These are phyloP conservation scores for Podila epicladia DNA, from an alignment of 192 early-diverging fungal species.

Conservation along the genomic window DNA sequence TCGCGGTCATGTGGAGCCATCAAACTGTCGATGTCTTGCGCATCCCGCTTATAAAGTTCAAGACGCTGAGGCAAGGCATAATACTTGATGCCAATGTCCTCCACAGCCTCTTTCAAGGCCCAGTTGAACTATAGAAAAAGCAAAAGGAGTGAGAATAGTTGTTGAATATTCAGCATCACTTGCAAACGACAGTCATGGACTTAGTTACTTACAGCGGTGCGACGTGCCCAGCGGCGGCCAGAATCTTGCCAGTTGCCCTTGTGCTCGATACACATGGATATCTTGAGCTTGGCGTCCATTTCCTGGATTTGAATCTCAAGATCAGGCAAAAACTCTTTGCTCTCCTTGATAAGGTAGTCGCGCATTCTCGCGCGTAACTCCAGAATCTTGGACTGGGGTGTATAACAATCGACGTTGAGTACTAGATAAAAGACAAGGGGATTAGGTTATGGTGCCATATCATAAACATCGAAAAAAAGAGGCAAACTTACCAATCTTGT, in stretches of 20 bases:
- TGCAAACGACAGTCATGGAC: background rate
- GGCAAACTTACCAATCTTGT: conserved; percentile 46
- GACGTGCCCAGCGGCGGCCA: conserved; percentile 49
- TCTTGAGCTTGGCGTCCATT: conserved; percentile 68
- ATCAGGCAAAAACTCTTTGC: conserved; percentile 60
- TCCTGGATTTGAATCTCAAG: conserved; percentile 70
- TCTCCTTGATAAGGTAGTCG: conserved; percentile 65
- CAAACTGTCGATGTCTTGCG: conserved; percentile 1
- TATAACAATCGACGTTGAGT: conserved; percentile 72
- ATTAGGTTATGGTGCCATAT: background rate
- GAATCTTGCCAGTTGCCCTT: conserved; percentile 87
- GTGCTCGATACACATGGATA: conserved; percentile 76
- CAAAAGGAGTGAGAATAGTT: background rate
- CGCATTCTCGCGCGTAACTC: conserved; percentile 72
- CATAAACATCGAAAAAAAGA: background rate
- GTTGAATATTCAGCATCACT: background rate
- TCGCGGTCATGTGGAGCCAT: background rate
- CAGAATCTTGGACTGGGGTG: conserved; percentile 74
- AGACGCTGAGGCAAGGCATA: conserved; percentile 40
- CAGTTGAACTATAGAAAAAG: conserved; percentile 31
- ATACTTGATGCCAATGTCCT: conserved; percentile 44
- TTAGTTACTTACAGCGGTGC: conserved; percentile 21
- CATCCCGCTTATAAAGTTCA: conserved; percentile 27
- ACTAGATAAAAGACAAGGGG: conserved; percentile 2
- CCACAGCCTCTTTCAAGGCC: conserved; percentile 45